These are phyloP conservation scores for Microbotryomycetes sp. DNA, from an alignment of 1,284 basidiomycete species.

Conservation along the genomic window DNA sequence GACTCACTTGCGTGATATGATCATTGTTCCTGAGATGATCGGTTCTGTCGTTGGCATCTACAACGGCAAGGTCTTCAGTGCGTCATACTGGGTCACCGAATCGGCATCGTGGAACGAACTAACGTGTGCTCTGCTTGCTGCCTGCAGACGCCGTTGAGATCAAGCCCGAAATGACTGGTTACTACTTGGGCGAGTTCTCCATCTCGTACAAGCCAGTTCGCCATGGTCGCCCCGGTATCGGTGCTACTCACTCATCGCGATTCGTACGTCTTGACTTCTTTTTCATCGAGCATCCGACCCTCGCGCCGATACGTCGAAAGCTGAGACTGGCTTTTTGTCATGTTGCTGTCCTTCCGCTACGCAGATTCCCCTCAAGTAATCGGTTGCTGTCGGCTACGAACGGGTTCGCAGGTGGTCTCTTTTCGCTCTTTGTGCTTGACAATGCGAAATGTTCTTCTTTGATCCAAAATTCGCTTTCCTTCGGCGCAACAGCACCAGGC, in stretches of 20 bases:
- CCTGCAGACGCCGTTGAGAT: slow-evolving; percentile 65
- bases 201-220: slow-evolving; percentile 97
- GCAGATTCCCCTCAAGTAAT: slow-evolving; percentile 34
- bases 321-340: not conserved
- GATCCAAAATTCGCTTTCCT: no score
- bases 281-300: slow-evolving; percentile 43
- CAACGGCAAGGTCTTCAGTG: slow-evolving; percentile 74
- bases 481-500: no score
- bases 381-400: not conserved
- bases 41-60: slow-evolving; percentile 94
- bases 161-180: slow-evolving; percentile 99
- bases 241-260: slow-evolving; percentile 56
- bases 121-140: no score
- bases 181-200: slow-evolving; percentile 90
- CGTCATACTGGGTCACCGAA: not conserved
- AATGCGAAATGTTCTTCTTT: no score
- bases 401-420: no score
- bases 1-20: slow-evolving; percentile 99
- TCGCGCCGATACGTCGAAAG: not conserved
- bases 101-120: no score
- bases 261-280: slow-evolving; percentile 52
- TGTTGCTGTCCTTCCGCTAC: not conserved
- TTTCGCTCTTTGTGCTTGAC: no score
- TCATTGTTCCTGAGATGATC: slow-evolving; percentile 99
- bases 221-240: slow-evolving; percentile 98